Conservation (phyloP, 2,329 filamentous ascomycete species). For the Acarospora socialis region DNA sequence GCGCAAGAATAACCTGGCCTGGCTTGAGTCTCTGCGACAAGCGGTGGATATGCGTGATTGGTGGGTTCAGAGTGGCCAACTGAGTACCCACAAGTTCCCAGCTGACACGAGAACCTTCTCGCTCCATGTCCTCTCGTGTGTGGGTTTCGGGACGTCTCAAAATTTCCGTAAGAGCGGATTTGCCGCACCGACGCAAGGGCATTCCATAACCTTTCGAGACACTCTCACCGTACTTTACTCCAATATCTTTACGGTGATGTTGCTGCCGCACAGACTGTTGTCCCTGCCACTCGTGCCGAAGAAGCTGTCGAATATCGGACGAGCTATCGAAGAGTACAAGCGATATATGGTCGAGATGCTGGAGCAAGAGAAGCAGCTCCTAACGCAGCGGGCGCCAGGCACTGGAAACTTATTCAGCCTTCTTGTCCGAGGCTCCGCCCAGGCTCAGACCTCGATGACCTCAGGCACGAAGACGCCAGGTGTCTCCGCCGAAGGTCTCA, state of each 20-base stretch:
- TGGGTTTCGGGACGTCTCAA: constrained; percentile 15
- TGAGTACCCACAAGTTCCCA: constrained; percentile 11
- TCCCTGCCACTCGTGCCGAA: constrained; percentile 7
- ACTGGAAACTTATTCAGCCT: constrained; percentile 12
- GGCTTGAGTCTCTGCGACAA: constrained; percentile 23
- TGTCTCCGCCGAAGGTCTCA: constrained; percentile 2
- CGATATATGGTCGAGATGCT: constrained; percentile 14
- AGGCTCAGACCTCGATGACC: constrained; percentile 5
- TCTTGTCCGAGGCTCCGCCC: constrained; percentile 13
- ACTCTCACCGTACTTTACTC: constrained; percentile 10
- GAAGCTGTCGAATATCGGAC: constrained; percentile 7
- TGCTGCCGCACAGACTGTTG: constrained; percentile 8
- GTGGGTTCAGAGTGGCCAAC: constrained; percentile 12
- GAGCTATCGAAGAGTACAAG: constrained; percentile 13
- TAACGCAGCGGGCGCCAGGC: constrained; percentile 3
- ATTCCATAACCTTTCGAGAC: constrained; percentile 14
- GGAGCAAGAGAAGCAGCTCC: constrained; percentile 4
- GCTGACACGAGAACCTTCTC: constrained; percentile 14
- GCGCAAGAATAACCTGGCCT: constrained; percentile 26
- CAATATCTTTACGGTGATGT: constrained; percentile 12
- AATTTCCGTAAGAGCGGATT: constrained; percentile 9
- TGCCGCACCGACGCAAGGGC: constrained; percentile 5
- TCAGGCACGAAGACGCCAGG: neutral
- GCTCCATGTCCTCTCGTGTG: constrained; percentile 15
- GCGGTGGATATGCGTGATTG: constrained; percentile 20